Evolutionary conservation across 148 eudicot species (phyloP).

Genomic region (Polygonum aviculare): DNA sequence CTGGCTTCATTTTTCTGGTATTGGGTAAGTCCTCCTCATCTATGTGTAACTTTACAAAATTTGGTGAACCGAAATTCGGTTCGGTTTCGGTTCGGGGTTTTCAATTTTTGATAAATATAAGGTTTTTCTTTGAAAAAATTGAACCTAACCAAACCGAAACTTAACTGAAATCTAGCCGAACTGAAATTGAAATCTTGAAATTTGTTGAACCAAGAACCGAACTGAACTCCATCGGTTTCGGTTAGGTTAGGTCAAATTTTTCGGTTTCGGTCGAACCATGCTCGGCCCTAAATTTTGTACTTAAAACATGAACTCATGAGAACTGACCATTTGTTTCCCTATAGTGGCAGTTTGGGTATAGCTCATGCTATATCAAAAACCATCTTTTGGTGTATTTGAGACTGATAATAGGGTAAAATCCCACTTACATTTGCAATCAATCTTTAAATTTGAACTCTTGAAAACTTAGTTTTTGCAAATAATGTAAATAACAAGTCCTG

Average conservation of each 20-base stretch:
- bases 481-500: neutral
- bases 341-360: slow-evolving; percentile 98
- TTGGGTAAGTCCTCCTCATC: slow-evolving; percentile 53
- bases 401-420: slow-evolving; percentile 67
- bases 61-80: too few relatives aligned
- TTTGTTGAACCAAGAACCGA: too few relatives aligned
- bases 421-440: neutral
- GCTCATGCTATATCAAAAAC: slow-evolving; percentile 85
- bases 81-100: too few relatives aligned
- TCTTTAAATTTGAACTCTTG: neutral
- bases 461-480: neutral
- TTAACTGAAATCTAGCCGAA: too few relatives aligned
- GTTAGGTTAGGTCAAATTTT: too few relatives aligned
- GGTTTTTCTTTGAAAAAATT: too few relatives aligned
- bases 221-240: too few relatives aligned
- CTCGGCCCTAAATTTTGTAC: neutral
- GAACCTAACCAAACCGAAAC: too few relatives aligned
- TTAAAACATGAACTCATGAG: neutral
- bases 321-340: neutral
- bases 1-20: slow-evolving; percentile 98
- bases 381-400: slow-evolving; percentile 78
- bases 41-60: neutral
- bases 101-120: too few relatives aligned
- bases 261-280: too few relatives aligned
- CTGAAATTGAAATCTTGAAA: too few relatives aligned